Evolutionary conservation across 2,329 filamentous ascomycete genomes (phyloP), one percentile per base, ranked within the genome.

Genomic region (Venturia pyrina): DNA sequence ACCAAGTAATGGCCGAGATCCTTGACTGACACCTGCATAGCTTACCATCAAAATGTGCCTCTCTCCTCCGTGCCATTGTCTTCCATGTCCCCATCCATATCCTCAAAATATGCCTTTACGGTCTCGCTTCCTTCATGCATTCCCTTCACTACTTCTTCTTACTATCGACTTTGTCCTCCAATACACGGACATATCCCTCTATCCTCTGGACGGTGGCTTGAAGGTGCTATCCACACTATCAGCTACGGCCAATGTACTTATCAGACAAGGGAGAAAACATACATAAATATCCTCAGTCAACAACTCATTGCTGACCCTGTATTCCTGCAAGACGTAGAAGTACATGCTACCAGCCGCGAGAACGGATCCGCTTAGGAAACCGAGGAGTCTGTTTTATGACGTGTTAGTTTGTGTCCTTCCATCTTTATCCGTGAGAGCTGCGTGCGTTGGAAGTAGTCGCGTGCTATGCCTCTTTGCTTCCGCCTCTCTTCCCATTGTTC

Each of bases 201-300:
- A 97, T 85, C 75, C 90, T 86, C 77, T 93, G 89, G 66, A 96
- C 93, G 62, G 92, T 91, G 62, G 87, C 84, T 84, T 97, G 93
- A 62, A 98, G 84, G 70, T 90, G 88, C 93, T 96, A 6, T 40
- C 37, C 6, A 3, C 37, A 40, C 7, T 5, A 40, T 40, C 37
- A 40, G 37, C 37, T 40, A 8, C 37, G 37, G 6, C 37, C 37
- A 40, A 40, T 40, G 2, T 40, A 11, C 37, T 40, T 40, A 5
- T 40, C 1, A 40, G 37, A 40, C 11, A n/a, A 7, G 2, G 28
- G 15, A 21, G 21, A 37, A 34, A 19, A 65, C 48, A 17, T 50
- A 97, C 93, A 79, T 93, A 93, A 76, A 98, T 96, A 78, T 98
- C 93, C 79, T 96, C 92, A 68, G 89, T 93, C 78, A 98, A 81